Evolutionary conservation across 1,139 yeast species (phyloP).

Genomic region (Insectozyma bohioensis): DNA sequence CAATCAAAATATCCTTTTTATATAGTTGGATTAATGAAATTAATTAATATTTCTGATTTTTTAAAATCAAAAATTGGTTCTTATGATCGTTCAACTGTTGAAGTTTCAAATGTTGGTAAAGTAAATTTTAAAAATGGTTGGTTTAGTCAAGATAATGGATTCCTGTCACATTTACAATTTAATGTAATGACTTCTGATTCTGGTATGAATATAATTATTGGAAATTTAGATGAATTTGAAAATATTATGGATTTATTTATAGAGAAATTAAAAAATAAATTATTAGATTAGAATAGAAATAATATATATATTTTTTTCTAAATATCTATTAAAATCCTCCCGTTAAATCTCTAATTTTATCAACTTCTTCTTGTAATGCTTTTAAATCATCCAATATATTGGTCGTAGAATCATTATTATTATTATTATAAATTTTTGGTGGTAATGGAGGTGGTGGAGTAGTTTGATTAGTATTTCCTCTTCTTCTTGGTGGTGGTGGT

Average conservation of each 20-base stretch:
- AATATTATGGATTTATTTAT: conserved; percentile 12
- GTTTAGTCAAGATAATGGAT: conserved; percentile 29
- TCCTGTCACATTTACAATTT: conserved; percentile 20
- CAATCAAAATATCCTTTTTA: conserved; percentile 17
- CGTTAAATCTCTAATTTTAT: conserved; percentile 49
- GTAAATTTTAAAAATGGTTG: conserved; percentile 18
- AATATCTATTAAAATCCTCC: conserved; percentile 42
- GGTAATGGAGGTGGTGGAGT: conserved; percentile 32
- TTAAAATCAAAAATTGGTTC: conserved; percentile 13
- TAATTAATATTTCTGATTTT: conserved; percentile 15
- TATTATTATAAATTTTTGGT: conserved; percentile 26
- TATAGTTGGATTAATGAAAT: conserved; percentile 20
- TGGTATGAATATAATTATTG: conserved; percentile 24
- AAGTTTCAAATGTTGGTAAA: conserved; percentile 31
- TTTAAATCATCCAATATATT: conserved; percentile 60
- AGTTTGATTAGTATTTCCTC: conserved; percentile 12
- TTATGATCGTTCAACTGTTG: conserved; percentile 19
- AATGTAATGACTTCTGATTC: conserved; percentile 19
- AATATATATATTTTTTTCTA: neutral
- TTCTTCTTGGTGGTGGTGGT: conserved; percentile 40
- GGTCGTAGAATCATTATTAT: conserved; percentile 37
- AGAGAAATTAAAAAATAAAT: conserved; percentile 3
- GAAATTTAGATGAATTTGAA: conserved; percentile 18
- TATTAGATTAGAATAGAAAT: neutral
- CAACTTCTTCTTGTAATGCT: conserved; percentile 66